Percentiles rank a stretch among this genome's conserved stretches.
These are phyloP conservation scores for Pleomassaria siparia DNA, from an alignment of 2,329 filamentous ascomycete genomes.

Conservation along the genomic window DNA sequence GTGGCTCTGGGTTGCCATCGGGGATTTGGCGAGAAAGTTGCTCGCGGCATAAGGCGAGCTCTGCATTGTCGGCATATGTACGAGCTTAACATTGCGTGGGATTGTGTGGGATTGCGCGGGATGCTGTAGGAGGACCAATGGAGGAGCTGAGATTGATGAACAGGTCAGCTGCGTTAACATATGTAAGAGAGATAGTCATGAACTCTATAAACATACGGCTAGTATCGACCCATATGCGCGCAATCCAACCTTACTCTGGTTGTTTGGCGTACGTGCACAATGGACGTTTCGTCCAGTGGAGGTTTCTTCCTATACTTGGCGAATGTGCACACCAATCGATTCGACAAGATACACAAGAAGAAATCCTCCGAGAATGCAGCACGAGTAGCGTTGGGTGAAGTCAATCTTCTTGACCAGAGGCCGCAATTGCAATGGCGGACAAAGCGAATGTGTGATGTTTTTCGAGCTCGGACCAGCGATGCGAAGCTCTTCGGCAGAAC, in stretches of 20 bases:
- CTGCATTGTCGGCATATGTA: conserved; percentile 40
- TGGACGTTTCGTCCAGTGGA: not conserved
- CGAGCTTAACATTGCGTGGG: conserved; percentile 31
- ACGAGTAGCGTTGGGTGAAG: not conserved
- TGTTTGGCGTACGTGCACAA: not conserved
- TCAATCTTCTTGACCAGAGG: not conserved
- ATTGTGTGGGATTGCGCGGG: not conserved
- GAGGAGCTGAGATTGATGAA: not conserved
- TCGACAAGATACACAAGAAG: not conserved
- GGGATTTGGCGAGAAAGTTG: conserved; percentile 8
- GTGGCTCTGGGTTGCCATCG: conserved; percentile 38
- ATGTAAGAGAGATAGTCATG: not conserved
- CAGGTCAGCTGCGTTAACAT: not conserved
- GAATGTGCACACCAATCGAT: not conserved
- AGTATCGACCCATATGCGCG: not conserved
- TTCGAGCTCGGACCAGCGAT: not conserved
- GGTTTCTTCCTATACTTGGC: not conserved
- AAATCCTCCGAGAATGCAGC: no score
- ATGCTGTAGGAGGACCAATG: not conserved
- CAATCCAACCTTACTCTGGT: not conserved
- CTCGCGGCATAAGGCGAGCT: conserved; percentile 20
- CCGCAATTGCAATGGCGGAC: not conserved
- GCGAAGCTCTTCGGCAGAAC: no score
- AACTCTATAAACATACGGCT: not conserved
- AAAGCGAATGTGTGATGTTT: not conserved